Conservation (phyloP, 108 stramenopile genomes). For the Cyclotella distinguenda region DNA sequence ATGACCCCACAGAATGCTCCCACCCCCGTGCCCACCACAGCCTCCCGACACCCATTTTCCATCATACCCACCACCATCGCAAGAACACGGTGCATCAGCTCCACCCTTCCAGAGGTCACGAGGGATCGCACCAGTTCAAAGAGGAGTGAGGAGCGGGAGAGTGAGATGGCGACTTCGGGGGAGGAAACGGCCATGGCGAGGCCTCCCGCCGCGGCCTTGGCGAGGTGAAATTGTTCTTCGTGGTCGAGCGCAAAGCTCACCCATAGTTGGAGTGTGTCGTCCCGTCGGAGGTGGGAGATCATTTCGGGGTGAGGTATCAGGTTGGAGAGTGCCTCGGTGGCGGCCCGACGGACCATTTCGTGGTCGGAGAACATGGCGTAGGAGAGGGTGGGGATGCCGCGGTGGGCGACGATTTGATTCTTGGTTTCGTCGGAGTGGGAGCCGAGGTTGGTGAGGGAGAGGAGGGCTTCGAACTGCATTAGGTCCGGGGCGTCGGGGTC, state of each 20-base stretch:
- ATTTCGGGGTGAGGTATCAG: constrained; percentile 80
- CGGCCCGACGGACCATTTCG: constrained; percentile 91
- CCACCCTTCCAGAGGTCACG: constrained; percentile 71
- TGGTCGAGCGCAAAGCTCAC: constrained; percentile 84
- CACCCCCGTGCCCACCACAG: constrained; percentile 55
- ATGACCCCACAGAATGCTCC: constrained; percentile 72
- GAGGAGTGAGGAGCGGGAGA: constrained; percentile 57
- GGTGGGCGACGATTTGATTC: constrained; percentile 81
- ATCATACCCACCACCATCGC: constrained; percentile 65
- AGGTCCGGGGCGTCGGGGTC: constrained; percentile 88
- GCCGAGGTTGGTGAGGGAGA: constrained; percentile 93
- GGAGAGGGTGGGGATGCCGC: constrained; percentile 72
- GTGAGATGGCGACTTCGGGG: constrained; percentile 50
- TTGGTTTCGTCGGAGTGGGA: constrained; percentile 86
- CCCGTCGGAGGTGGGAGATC: constrained; percentile 67
- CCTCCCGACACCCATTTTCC: constrained; percentile 57
- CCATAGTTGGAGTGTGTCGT: constrained; percentile 87
- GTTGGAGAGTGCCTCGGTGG: constrained; percentile 94
- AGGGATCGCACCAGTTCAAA: constrained; percentile 52
- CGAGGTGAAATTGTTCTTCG: constrained; percentile 73
- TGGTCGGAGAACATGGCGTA: constrained; percentile 96
- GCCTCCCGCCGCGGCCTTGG: constrained; percentile 85
- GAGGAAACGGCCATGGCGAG: constrained; percentile 84
- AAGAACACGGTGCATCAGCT: constrained; percentile 83
- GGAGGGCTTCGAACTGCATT: constrained; percentile 91